phyloP scores from a whole-genome alignment of 2,329 filamentous ascomycete genomes.

The Aureobasidium uvarum region DNA sequence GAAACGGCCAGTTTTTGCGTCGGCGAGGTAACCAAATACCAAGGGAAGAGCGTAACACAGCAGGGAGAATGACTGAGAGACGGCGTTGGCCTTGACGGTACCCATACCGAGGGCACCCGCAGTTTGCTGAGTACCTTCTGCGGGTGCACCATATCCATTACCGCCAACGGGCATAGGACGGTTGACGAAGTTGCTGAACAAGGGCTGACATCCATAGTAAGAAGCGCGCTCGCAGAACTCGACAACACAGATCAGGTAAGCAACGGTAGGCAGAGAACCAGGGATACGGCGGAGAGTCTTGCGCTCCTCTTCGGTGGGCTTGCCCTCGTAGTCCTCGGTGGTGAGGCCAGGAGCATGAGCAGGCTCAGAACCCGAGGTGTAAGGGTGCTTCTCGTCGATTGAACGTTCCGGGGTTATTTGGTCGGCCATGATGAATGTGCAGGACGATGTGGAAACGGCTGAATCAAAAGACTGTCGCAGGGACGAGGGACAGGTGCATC shows the following conservation, averaged over 20 bases:
- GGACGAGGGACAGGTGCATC: background rate
- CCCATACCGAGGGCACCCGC: conserved; percentile 61
- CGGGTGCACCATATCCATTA: conserved; percentile 39
- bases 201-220: conserved; percentile 57
- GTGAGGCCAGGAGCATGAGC: conserved; percentile 27
- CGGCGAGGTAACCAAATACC: conserved; percentile 46
- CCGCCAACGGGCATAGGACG: conserved; percentile 53
- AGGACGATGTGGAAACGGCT: conserved; percentile 9
- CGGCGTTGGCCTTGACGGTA: conserved; percentile 53
- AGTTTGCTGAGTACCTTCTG: conserved; percentile 37
- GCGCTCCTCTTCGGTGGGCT: conserved; percentile 51
- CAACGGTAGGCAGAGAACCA: conserved; percentile 52
- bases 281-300: conserved; percentile 50
- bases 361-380: conserved; percentile 16
- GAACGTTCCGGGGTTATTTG: conserved; percentile 8
- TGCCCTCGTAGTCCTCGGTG: conserved; percentile 27
- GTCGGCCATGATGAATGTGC: conserved; percentile 22
- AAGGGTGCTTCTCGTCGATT: conserved; percentile 12
- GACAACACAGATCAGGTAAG: conserved; percentile 59
- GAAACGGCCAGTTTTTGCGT: conserved; percentile 45
- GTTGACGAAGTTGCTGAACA: conserved; percentile 63
- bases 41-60: conserved; percentile 59
- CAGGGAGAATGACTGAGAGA: conserved; percentile 57
- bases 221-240: conserved; percentile 62
- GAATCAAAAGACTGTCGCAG: background rate